A percentile compares a stretch with the other conserved stretches of the same genome.
Conservation (phyloP, 192 early-diverging fungal genomes). For the Gonapodya sp. region DNA sequence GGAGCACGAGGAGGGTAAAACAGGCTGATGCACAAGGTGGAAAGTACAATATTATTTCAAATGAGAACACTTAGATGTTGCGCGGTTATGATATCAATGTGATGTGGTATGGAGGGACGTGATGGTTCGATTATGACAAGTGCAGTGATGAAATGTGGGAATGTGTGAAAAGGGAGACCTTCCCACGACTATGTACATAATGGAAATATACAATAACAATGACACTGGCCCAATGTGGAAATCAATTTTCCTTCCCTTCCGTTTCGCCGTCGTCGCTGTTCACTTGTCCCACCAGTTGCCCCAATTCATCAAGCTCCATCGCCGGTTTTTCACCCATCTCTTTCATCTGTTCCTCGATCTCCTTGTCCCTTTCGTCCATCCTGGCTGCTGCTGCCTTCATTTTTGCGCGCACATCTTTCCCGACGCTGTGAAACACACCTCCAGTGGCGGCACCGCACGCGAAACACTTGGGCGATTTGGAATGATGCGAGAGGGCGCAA, state of each 20-base stretch:
- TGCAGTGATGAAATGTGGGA: neutral
- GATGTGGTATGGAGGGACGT: neutral
- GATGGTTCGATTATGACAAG: neutral
- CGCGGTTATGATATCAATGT: neutral
- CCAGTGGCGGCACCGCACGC: conserved; percentile 74
- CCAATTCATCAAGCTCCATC: neutral
- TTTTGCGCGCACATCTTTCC: conserved; percentile 59
- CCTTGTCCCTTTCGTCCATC: conserved; percentile 36
- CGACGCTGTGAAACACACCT: conserved; percentile 69
- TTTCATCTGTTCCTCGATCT: conserved; percentile 31
- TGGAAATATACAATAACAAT: neutral
- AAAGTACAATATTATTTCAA: neutral
- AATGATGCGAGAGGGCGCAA: conserved; percentile 78
- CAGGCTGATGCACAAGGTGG: neutral
- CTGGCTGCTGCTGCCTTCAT: conserved; percentile 37
- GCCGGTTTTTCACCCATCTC: conserved; percentile 11
- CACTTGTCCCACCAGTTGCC: neutral
- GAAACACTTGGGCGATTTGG: conserved; percentile 81
- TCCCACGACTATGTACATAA: too few species aligned
- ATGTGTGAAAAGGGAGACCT: neutral
- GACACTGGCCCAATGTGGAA: too few species aligned
- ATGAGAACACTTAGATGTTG: neutral
- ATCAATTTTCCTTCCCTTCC: neutral
- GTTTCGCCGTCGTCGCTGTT: neutral
- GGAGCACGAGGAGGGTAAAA: neutral